Evolutionary conservation across 305 asterid genomes (phyloP), one percentile per base, ranked within the genome.

Genomic region (Fraxinus dipetala): DNA sequence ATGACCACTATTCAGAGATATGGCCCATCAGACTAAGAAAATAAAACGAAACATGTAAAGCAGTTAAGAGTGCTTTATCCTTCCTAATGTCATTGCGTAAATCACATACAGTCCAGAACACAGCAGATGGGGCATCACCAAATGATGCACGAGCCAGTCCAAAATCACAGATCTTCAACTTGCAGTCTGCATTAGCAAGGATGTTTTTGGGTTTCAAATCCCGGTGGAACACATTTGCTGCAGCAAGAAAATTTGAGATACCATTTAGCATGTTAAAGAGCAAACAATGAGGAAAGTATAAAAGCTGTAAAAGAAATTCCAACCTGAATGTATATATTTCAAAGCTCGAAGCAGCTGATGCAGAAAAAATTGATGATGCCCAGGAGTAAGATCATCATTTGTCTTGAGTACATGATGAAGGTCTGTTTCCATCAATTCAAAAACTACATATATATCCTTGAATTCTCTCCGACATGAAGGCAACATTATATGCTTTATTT

Each of bases 351-450:
- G 99, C 91, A 95, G 90, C 94, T 94, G 99, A 92, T 95, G 94
- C 91, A 95, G 83, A 87, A 95, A 92, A 90, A 93, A 95, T 63
- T 95, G 99, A 87, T 89, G 92, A 87, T 95, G 99, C 32, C 92
- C 99, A 2, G 98, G 97, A 45, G 94, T 92, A 83, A 95, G 99
- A 88, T 93, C 91, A 81, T 91, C 95, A 80, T 95, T 95, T 14
- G 95, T 91, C 87, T 90, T 92, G 86, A 95, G 93, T 18, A 94
- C 99, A 81, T 95, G 97, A 84, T 95, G 97, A 85, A 95, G 97
- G 81, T 95, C 99, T 7, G 98, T 91, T 90, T 95, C 99, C 99
- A 95, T 95, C 97, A 95, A 88, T 89, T 95, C 99, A 83, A 94
- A 92, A 81, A 93, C 97, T 40, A 94, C 97, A 88, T 90, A 94